Evolutionary conservation across 495 filamentous ascomycete species (phyloP), one percentile per base, ranked within the genome.

Genomic region (Neurospora africana): DNA sequence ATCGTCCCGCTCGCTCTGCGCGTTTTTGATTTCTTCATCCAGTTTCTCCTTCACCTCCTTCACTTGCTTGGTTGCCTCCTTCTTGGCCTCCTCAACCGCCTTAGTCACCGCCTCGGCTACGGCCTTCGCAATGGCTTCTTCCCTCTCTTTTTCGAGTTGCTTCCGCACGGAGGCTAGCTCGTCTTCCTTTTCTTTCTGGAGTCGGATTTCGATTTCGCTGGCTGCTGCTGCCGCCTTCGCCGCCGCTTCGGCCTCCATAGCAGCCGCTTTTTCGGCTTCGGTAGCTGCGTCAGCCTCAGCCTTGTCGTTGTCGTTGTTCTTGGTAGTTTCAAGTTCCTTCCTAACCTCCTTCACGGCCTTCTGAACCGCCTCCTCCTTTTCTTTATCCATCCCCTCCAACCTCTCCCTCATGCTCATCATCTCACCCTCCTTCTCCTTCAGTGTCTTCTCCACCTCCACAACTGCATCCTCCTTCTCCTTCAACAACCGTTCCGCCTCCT

Each of bases 1-100:
- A 80, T 97, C 93, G 75, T 97, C 93, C 38, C 94, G 81, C 78
- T 95, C 93, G 30, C 81, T 75, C 76, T 95, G 92, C 30, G 85
- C 86, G 27, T 87, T 81, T 70, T 87, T 83, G 67, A 87, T 87
- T 73, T 91, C 87, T 75, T 89, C 87, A 76, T 93, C 91, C 76
- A 89, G 91, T 72, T 86, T 81, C 41, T 83, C 80, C 23, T 81
- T 21, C 7, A 76, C 75, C 72, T 77, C 44, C 72, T 68, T 21
- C n/a, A 33, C 39, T 11, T 77, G 19, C 27, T 65, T 33, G 13
- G 8, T 33, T 2, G 53, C 53, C 27, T 61, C 17, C 27, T 61
- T 15, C 1, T 30, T 13, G 8, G 44, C 44, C 9, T 23, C 44
- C n/a, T 53, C 44, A 4, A 58, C 47, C 0, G 53, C 53, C 53